Conservation (phyloP, 441 rosid species). For the Geranium incanum region DNA sequence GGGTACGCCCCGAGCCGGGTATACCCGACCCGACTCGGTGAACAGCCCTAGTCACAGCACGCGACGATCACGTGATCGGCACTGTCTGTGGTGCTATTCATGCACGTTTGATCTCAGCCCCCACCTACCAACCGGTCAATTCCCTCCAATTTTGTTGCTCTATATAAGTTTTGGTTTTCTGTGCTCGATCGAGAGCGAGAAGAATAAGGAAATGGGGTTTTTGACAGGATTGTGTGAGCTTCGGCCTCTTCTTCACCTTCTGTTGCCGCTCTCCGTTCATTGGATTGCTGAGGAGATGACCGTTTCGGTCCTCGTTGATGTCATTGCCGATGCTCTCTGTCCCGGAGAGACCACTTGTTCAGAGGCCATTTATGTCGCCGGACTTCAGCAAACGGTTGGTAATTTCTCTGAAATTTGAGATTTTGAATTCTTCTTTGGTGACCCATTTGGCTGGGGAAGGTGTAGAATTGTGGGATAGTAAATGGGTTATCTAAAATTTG, state of each 20-base stretch:
- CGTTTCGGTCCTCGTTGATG: conserved; percentile 56
- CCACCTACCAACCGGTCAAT: conserved; percentile 1
- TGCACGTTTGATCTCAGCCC: not conserved
- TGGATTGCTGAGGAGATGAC: conserved; percentile 61
- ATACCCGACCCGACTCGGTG: too few relatives aligned
- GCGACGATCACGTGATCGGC: not conserved
- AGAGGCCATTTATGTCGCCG: conserved; percentile 44
- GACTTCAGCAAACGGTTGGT: conserved; percentile 48
- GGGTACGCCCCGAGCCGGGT: too few relatives aligned
- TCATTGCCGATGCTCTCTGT: conserved; percentile 42
- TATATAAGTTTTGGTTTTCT: not conserved
- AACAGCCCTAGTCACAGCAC: not conserved
- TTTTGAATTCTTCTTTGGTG: not conserved
- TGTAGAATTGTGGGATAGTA: not conserved
- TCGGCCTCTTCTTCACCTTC: conserved; percentile 39
- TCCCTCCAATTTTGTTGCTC: not conserved
- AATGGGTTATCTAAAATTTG: not conserved
- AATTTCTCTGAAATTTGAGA: not conserved
- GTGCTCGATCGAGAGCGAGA: not conserved
- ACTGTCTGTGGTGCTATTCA: not conserved
- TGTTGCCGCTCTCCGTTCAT: conserved; percentile 42
- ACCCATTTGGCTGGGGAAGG: not conserved
- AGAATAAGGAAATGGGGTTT: conserved; percentile 22
- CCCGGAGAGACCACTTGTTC: conserved; percentile 43
- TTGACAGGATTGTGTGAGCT: conserved; percentile 30